These are phyloP conservation scores for Scheffersomyces amazonensis DNA, from an alignment of 805 yeast species.

Conservation along the genomic window DNA sequence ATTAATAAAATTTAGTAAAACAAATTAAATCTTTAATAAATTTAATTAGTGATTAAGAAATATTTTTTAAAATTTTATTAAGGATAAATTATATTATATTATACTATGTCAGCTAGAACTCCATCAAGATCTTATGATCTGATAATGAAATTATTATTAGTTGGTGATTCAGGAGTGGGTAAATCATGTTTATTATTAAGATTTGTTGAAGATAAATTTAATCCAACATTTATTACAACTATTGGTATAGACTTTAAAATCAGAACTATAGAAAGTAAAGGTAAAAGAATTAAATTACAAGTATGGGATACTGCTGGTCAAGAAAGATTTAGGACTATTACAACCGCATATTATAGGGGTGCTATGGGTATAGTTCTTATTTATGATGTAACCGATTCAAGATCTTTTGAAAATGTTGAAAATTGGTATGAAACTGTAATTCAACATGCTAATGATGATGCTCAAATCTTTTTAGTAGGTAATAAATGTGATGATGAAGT, in stretches of 20 bases:
- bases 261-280: slow-evolving; percentile 91
- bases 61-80: slow-evolving; percentile 2
- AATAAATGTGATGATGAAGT: slow-evolving; percentile 92
- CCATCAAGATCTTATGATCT: slow-evolving; percentile 79
- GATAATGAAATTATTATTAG: slow-evolving; percentile 86
- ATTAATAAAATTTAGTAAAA: too few relatives aligned
- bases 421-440: slow-evolving; percentile 95
- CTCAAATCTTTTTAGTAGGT: slow-evolving; percentile 90
- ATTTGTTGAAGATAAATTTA: slow-evolving; percentile 94
- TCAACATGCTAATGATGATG: slow-evolving; percentile 95
- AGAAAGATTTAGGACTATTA: slow-evolving; percentile 91
- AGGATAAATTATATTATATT: too few relatives aligned
- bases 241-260: slow-evolving; percentile 98
- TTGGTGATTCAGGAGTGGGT: slow-evolving; percentile 91
- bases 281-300: slow-evolving; percentile 89
- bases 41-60: neutral
- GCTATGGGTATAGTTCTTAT: slow-evolving; percentile 85
- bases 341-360: slow-evolving; percentile 88
- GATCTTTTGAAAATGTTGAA: slow-evolving; percentile 88
- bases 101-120: slow-evolving; percentile 57
- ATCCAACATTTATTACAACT: slow-evolving; percentile 94
- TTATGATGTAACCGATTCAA: slow-evolving; percentile 83
- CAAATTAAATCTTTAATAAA: too few relatives aligned
- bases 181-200: slow-evolving; percentile 87
- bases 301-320: slow-evolving; percentile 99